Evolutionary conservation across 2,329 filamentous ascomycete genomes (phyloP).

Genomic region (Metarhizium sp.): DNA sequence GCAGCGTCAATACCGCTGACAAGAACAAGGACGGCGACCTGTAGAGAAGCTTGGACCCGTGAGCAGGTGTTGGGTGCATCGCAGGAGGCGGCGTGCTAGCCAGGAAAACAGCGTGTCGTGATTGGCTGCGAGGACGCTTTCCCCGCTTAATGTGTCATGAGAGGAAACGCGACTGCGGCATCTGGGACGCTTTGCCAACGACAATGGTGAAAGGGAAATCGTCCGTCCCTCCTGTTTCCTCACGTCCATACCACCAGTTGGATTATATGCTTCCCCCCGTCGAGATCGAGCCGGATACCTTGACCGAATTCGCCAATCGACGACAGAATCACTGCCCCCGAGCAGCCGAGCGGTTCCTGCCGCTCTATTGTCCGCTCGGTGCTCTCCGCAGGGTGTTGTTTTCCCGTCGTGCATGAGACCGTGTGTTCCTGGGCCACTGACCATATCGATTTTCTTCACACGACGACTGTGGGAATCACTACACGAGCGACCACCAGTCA

Average conservation of each 20-base stretch:
- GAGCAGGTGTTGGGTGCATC: slow-evolving; percentile 8
- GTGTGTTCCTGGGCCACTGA: background rate
- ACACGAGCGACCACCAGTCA: slow-evolving; percentile 28
- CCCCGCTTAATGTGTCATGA: slow-evolving; percentile 31
- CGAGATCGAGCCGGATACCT: background rate
- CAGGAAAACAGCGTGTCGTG: slow-evolving; percentile 11
- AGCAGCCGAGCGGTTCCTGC: slow-evolving; percentile 3
- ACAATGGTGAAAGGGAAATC: slow-evolving; percentile 4
- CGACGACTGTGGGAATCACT: slow-evolving; percentile 15
- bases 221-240: slow-evolving; percentile 1
- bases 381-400: slow-evolving; percentile 6
- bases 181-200: slow-evolving; percentile 9
- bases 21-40: background rate
- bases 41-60: slow-evolving; percentile 6
- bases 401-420: background rate
- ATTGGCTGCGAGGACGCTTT: slow-evolving; percentile 19
- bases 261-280: background rate
- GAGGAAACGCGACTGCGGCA: slow-evolving; percentile 18
- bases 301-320: slow-evolving; percentile 4
- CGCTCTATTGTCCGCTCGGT: slow-evolving; percentile 8
- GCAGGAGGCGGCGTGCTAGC: slow-evolving; percentile 8
- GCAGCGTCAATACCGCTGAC: background rate
- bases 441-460: slow-evolving; percentile 1
- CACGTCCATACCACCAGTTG: background rate
- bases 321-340: background rate